Conservation (phyloP, 352 stramenopile genomes). For the Phytophthora quininea region DNA sequence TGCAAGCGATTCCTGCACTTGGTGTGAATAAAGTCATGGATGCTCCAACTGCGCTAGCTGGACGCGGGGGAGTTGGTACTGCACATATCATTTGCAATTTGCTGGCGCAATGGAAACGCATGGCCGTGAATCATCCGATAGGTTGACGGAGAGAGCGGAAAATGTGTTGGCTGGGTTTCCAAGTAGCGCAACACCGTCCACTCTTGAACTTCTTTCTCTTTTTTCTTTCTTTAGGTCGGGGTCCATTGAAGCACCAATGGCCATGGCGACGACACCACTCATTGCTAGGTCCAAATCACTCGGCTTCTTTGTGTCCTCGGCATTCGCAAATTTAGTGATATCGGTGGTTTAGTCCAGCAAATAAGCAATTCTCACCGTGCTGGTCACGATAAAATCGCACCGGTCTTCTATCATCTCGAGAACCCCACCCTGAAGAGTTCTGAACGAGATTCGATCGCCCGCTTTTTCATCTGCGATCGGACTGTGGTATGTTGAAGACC, state of each 20-base stretch:
- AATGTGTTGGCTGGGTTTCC: neutral
- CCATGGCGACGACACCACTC: neutral
- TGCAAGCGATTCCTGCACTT: neutral
- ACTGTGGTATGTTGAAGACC: neutral
- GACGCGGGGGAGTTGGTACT: neutral
- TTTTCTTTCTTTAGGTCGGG: neutral
- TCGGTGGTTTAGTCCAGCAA: neutral
- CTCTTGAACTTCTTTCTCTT: neutral
- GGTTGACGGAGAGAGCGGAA: neutral
- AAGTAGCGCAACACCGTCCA: neutral
- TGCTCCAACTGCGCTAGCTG: neutral
- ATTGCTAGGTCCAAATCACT: neutral
- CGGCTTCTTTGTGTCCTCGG: neutral
- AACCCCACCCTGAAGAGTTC: neutral
- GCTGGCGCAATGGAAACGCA: neutral
- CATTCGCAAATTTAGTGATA: neutral
- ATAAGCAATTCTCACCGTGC: neutral
- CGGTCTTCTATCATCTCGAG: neutral
- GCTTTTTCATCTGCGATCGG: neutral
- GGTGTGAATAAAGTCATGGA: neutral
- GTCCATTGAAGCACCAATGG: neutral
- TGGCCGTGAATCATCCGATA: neutral
- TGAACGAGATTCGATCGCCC: neutral
- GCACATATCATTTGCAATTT: neutral
- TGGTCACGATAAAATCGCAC: neutral